Percentiles rank a stretch among this genome's conserved stretches.
phyloP scores from a whole-genome alignment of 805 yeast species.

The Barnettozyma wickerhamii region DNA sequence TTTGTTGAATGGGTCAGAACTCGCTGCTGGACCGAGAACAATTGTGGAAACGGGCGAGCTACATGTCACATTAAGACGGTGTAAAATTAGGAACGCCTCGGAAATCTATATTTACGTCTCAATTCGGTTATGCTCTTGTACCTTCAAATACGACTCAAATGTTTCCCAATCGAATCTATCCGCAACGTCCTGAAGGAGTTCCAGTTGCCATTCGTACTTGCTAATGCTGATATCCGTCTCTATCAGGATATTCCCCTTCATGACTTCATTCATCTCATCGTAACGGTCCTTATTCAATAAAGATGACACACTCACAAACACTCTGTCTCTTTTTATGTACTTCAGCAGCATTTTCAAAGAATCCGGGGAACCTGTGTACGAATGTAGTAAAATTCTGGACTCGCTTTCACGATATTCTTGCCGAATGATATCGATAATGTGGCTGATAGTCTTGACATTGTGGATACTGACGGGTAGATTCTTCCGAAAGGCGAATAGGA shows the following conservation, averaged over 20 bases:
- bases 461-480: constrained; percentile 67
- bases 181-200: constrained; percentile 3
- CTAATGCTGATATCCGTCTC: constrained; percentile 24
- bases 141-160: neutral
- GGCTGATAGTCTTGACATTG: constrained; percentile 77
- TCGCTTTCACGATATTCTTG: constrained; percentile 16
- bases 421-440: constrained; percentile 42
- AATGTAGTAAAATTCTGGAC: constrained; percentile 63
- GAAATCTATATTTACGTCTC: too few relatives aligned
- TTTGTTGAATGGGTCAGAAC: too few relatives aligned
- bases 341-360: constrained; percentile 48
- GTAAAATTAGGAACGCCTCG: too few relatives aligned
- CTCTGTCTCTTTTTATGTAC: constrained; percentile 10
- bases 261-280: neutral
- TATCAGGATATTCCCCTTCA: constrained; percentile 8
- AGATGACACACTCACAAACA: constrained; percentile 6
- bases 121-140: too few relatives aligned
- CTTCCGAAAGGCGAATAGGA: constrained; percentile 48
- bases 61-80: too few relatives aligned
- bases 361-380: constrained; percentile 80
- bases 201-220: constrained; percentile 2
- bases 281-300: constrained; percentile 6
- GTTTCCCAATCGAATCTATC: neutral
- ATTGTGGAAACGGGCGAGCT: too few relatives aligned
- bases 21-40: too few relatives aligned